Base-by-base conservation (phyloP, 73 alveolate genomes). In the Paramecium caudatum region DNA sequence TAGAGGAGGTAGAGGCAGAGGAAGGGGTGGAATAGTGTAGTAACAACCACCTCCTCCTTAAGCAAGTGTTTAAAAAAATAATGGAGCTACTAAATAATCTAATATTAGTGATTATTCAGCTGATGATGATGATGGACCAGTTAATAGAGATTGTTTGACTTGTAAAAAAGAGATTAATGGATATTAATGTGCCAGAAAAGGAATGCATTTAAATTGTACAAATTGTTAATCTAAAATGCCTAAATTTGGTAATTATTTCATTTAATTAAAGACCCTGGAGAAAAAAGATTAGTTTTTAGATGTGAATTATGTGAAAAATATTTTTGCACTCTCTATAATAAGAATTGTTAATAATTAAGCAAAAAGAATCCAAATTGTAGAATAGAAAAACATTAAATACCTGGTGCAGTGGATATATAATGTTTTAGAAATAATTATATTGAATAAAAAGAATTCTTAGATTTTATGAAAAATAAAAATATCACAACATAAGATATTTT, bases 1-100 rank as follows among this genome's bases (percentile, higher is more conserved):
- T 8, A 82, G 93, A 19, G 82, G 94, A 55, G 91, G 88, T 12
- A 82, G 90, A 30, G 90, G 84, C 4, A 82, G 93, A 81, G 93
- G 91, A 32, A 62, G 85, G 37, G 78, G 80, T 34, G 33, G 27
- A 41, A 25, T 23, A 27, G 16, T 16, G 34, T 48, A 41, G 30
- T 46, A 82, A 45, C 17, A 17, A 33, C 9, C 32, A 65, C 34
- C 55, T 50, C 32, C 82, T 47, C 1, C 27, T n/a, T n/a, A n/a
- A n/a, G n/a, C n/a, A n/a, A n/a, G n/a, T n/a, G n/a, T n/a, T n/a
- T n/a, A n/a, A n/a, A n/a, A n/a, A n/a, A n/a, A n/a, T n/a, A n/a
- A n/a, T n/a, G n/a, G n/a, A n/a, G n/a, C n/a, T n/a, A n/a, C n/a
- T 23, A 5, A 4, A 61, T 27, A 21, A 39, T n/a, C 34, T 30